These are phyloP conservation scores for Symbiodinium natans DNA, from an alignment of 73 alveolate genomes.

Conservation along the genomic window DNA sequence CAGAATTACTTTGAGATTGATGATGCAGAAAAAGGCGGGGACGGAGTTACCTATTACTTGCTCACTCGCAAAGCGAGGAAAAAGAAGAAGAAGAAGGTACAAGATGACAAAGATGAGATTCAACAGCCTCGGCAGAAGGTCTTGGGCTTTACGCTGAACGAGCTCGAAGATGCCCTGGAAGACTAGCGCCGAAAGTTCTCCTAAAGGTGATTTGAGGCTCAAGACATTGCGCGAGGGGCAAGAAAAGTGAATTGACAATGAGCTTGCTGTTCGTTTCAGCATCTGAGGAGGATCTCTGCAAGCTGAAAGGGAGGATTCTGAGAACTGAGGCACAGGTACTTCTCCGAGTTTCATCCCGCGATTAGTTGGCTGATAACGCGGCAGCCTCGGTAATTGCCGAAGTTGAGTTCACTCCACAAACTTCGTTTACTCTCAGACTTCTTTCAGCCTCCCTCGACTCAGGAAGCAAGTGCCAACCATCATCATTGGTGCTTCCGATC, in stretches of 20 bases:
- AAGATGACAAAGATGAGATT: not conserved
- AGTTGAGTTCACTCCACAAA: too few relatives aligned
- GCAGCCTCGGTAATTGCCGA: not conserved
- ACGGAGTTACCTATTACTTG: slow-evolving; percentile 19
- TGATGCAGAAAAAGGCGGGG: not conserved
- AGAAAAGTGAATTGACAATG: not conserved
- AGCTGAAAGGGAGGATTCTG: not conserved
- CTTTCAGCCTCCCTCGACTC: not conserved
- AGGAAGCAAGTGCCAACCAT: slow-evolving; percentile 78
- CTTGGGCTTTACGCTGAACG: slow-evolving; percentile 21
- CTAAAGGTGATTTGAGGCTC: not conserved
- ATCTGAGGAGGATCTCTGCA: not conserved
- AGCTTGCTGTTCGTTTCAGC: too few relatives aligned
- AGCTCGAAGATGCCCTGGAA: slow-evolving; percentile 39
- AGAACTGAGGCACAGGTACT: slow-evolving; percentile 64
- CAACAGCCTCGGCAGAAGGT: slow-evolving; percentile 1
- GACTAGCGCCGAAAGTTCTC: not conserved
- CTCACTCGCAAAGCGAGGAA: slow-evolving; percentile 31
- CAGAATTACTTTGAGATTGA: slow-evolving; percentile 50
- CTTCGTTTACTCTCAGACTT: too few relatives aligned
- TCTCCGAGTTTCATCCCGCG: slow-evolving; percentile 80
- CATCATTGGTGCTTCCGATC: slow-evolving; percentile 80
- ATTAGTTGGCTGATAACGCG: slow-evolving; percentile 63
- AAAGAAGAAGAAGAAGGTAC: not conserved
- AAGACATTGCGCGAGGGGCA: not conserved